phyloP scores from a whole-genome alignment of 2,329 filamentous ascomycete species.

The Sporothrix pseudoabietina region DNA sequence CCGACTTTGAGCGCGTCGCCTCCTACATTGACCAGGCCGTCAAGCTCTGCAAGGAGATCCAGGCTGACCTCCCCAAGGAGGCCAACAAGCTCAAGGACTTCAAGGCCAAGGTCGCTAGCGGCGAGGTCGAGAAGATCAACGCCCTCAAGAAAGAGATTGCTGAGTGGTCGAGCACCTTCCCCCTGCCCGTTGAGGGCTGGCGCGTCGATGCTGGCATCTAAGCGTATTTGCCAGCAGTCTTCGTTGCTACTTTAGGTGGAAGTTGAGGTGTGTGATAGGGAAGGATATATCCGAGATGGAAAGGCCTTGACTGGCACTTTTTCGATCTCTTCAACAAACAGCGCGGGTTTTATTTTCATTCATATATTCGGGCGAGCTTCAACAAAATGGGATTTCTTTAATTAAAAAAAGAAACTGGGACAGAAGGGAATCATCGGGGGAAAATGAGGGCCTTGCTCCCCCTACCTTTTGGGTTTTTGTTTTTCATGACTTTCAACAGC shows the following conservation, averaged over 20 bases:
- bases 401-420: conserved; percentile 10
- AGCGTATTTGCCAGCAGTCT: conserved; percentile 9
- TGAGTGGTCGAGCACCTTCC: conserved; percentile 84
- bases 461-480: neutral
- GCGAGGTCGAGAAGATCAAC: conserved; percentile 79
- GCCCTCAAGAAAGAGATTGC: conserved; percentile 87
- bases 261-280: neutral
- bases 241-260: neutral
- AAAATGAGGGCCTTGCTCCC: neutral
- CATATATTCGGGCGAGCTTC: conserved; percentile 1
- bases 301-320: neutral
- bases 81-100: conserved; percentile 99
- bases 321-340: conserved; percentile 16
- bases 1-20: conserved; percentile 89
- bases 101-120: conserved; percentile 84
- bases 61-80: conserved; percentile 84
- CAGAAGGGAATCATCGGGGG: conserved; percentile 7
- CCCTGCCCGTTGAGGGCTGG: conserved; percentile 81
- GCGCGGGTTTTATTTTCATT: conserved; percentile 11
- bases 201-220: conserved; percentile 42
- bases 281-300: conserved; percentile 17
- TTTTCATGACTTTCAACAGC: conserved; percentile 21
- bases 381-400: conserved; percentile 5
- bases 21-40: conserved; percentile 86
- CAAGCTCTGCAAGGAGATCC: conserved; percentile 87